Conservation (phyloP, 2,329 filamentous ascomycete species). For the Gaeumannomyces sp. region DNA sequence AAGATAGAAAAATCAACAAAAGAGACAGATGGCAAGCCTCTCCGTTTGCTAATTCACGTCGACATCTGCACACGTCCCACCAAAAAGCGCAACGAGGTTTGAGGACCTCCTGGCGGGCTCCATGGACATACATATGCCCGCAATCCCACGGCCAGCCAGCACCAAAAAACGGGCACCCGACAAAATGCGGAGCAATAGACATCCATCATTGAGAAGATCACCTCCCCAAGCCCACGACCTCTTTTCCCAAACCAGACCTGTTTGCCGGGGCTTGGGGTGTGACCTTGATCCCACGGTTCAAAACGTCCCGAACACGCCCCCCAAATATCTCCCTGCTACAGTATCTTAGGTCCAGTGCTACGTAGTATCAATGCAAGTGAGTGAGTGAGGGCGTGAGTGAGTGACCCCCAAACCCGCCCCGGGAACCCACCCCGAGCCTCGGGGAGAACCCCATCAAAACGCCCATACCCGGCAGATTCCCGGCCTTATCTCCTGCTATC, state of each 20-base stretch:
- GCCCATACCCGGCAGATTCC: background rate
- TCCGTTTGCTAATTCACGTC: too few species aligned
- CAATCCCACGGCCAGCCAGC: too few species aligned
- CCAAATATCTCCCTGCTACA: background rate
- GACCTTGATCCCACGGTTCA: too few species aligned
- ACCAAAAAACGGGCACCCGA: too few species aligned
- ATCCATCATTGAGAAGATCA: background rate
- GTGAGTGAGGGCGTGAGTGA: too few species aligned
- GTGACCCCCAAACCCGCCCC: background rate
- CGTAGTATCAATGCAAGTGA: background rate
- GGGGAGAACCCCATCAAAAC: background rate
- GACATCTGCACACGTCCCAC: too few species aligned
- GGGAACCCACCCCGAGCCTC: background rate
- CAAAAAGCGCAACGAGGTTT: too few species aligned
- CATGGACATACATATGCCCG: background rate
- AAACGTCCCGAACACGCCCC: too few species aligned
- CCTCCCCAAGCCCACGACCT: background rate
- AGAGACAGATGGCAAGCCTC: too few species aligned
- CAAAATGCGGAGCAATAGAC: background rate
- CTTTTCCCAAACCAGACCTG: background rate
- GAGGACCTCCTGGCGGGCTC: background rate
- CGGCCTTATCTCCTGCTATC: background rate
- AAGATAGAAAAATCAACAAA: too few species aligned
- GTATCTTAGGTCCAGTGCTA: background rate
- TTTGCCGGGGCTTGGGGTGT: background rate